Base-by-base conservation (phyloP, 2,329 filamentous ascomycete genomes). In the Verticillium nonalfalfae region DNA sequence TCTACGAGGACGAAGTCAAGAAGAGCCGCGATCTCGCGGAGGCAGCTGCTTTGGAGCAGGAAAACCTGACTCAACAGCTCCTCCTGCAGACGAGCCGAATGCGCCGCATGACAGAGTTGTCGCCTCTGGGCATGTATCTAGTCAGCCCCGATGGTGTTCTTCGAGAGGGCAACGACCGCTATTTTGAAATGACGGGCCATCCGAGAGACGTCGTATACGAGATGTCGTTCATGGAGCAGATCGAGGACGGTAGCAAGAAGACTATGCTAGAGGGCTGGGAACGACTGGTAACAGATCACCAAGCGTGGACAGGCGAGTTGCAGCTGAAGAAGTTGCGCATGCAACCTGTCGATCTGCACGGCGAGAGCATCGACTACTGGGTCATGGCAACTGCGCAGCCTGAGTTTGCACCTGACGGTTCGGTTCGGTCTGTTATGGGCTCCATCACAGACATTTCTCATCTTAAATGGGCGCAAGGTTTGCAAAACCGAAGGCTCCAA, bases 1-100 rank as follows among this genome's bases (percentile, higher is more conserved):
- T 89, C 0, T 87, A 87, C 58, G 85, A 88, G 68, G 85, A 88
- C 62, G 86, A 89, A 65, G 86, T 87, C 7, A 76, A 81, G 18
- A 76, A 84, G 59, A 82, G 68, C 6, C 63, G 71, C 2, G 71
- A 76, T 33, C 72, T 71, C 0, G 74, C 70, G 2, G 74, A 75
- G 57, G 69, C 72, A 0, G 73, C 73, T 0, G 72, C 72, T 1
- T 45, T 75, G 2, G 71, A 75, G 34, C 70, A 71, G 45, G 70
- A 74, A 52, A 69, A 70, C 18, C 63, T 76, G 0, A 71, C 72
- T 0, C 70, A 75, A 21, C 69, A 76, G 52, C 61, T 76, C 0
- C 66, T 70, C n/a, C 62, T 76, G 2, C 74, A 76, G 60, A 73
- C 72, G 3, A 75, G 67, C 35, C 71, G 74, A 1, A 64, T 76